Evolutionary conservation across 257 asterid genomes (phyloP).

Genomic region (Thymus mandschuricus): DNA sequence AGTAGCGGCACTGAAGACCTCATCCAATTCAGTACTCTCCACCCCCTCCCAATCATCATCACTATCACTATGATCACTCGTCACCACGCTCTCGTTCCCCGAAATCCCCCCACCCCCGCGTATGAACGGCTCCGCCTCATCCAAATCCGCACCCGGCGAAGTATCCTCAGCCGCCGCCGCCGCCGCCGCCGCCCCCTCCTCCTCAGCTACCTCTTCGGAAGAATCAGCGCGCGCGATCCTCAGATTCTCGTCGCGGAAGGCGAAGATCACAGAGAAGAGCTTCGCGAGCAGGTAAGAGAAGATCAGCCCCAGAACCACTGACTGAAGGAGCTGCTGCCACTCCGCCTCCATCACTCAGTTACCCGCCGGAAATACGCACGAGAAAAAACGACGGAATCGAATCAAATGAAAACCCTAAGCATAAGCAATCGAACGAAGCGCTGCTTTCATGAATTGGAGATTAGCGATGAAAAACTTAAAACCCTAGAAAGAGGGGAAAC

Average conservation of each 20-base stretch:
- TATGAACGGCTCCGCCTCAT: constrained; percentile 59
- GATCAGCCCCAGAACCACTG: constrained; percentile 67
- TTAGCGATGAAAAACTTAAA: background rate
- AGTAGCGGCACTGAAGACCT: constrained; percentile 91
- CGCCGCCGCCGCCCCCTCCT: too few relatives aligned
- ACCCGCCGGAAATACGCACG: background rate
- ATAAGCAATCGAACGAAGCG: background rate
- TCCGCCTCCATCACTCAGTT: constrained; percentile 56
- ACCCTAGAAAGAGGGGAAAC: constrained; percentile 28
- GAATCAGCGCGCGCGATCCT: constrained; percentile 70
- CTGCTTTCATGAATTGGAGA: constrained; percentile 8
- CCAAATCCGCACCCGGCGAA: constrained; percentile 28
- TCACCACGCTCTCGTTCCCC: constrained; percentile 32
- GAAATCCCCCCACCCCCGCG: constrained; percentile 28
- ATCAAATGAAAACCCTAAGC: constrained; percentile 25
- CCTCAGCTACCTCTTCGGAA: constrained; percentile 38
- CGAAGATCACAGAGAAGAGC: constrained; percentile 80
- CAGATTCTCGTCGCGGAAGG: constrained; percentile 90
- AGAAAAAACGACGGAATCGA: background rate
- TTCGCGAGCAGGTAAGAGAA: constrained; percentile 93
- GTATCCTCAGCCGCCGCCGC: constrained; percentile 28
- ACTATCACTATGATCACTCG: constrained; percentile 49
- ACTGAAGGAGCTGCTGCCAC: constrained; percentile 66
- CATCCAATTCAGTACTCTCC: constrained; percentile 96
- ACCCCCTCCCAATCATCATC: constrained; percentile 99